Evolutionary conservation across 768 basidiomycete species (phyloP).

Genomic region (Pleurotus salmoneostramineus): DNA sequence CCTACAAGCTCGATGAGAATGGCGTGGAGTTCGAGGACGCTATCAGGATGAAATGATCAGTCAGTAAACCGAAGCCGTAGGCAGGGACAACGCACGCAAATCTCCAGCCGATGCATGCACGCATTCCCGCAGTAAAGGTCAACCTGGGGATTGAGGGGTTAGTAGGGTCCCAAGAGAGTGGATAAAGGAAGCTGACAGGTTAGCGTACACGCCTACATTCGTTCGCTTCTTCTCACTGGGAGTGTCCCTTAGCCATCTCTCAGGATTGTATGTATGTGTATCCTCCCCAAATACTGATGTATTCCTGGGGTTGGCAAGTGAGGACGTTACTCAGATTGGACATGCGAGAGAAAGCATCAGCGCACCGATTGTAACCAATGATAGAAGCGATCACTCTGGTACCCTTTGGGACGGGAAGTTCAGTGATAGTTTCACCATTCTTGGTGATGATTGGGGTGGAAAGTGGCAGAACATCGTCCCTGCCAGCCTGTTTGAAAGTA

Average conservation of each 20-base stretch:
- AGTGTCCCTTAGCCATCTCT: slow-evolving; percentile 44
- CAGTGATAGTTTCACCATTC: slow-evolving; percentile 27
- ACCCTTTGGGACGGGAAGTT: slow-evolving; percentile 36
- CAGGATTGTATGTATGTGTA: slow-evolving; percentile 49
- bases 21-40: slow-evolving; percentile 49
- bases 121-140: slow-evolving; percentile 44
- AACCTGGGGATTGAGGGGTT: slow-evolving; percentile 15
- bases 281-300: slow-evolving; percentile 54
- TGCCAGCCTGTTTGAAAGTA: slow-evolving; percentile 9
- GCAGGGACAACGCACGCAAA: slow-evolving; percentile 27
- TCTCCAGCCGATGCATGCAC: slow-evolving; percentile 47
- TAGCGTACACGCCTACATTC: slow-evolving; percentile 41
- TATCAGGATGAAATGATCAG: slow-evolving; percentile 8
- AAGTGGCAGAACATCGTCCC: slow-evolving; percentile 32
- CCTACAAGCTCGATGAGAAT: slow-evolving; percentile 54
- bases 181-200: slow-evolving; percentile 21
- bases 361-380: slow-evolving; percentile 7
- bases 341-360: neutral
- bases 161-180: neutral
- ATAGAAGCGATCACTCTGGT: slow-evolving; percentile 37
- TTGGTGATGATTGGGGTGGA: slow-evolving; percentile 34
- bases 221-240: slow-evolving; percentile 30
- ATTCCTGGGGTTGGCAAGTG: slow-evolving; percentile 25
- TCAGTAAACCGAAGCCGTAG: neutral
- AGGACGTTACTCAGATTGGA: neutral